Evolutionary conservation across 257 asterid species (phyloP).

Genomic region (Solanum piurae): DNA sequence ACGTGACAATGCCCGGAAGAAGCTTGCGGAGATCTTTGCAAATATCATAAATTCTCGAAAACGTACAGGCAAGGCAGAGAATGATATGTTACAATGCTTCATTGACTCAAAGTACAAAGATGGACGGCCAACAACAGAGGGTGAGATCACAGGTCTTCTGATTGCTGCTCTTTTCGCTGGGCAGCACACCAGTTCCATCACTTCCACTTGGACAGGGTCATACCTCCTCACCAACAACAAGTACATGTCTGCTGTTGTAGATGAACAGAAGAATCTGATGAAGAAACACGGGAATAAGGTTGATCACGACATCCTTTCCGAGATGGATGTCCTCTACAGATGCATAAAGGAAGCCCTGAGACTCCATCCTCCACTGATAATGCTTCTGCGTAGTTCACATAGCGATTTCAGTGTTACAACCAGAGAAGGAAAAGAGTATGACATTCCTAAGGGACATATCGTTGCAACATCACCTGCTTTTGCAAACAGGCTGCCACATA

Average conservation of each 20-base stretch:
- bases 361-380: constrained; percentile 89
- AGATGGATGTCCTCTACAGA: constrained; percentile 75
- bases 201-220: constrained; percentile 93
- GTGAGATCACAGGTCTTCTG: constrained; percentile 79
- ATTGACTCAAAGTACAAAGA: constrained; percentile 92
- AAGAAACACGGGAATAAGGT: constrained; percentile 59
- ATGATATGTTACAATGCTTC: constrained; percentile 82
- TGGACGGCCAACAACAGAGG: constrained; percentile 66
- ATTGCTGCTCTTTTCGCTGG: constrained; percentile 97
- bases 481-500: constrained; percentile 36
- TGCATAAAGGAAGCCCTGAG: constrained; percentile 89
- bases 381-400: constrained; percentile 87
- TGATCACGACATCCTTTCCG: constrained; percentile 75
- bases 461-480: constrained; percentile 23
- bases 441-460: constrained; percentile 33
- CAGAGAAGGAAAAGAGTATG: constrained; percentile 65
- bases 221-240: constrained; percentile 74
- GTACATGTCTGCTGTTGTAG: constrained; percentile 60
- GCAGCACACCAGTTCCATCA: constrained; percentile 94
- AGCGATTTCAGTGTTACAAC: constrained; percentile 71
- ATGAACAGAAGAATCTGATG: constrained; percentile 66
- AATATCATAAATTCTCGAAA: constrained; percentile 61
- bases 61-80: constrained; percentile 47
- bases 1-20: constrained; percentile 86
- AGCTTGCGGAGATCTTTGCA: constrained; percentile 62